Percentiles rank a stretch among this genome's conserved stretches.
These are phyloP conservation scores for Cutaneotrichosporon mucoides DNA, from an alignment of 1,284 basidiomycete genomes.

Conservation along the genomic window DNA sequence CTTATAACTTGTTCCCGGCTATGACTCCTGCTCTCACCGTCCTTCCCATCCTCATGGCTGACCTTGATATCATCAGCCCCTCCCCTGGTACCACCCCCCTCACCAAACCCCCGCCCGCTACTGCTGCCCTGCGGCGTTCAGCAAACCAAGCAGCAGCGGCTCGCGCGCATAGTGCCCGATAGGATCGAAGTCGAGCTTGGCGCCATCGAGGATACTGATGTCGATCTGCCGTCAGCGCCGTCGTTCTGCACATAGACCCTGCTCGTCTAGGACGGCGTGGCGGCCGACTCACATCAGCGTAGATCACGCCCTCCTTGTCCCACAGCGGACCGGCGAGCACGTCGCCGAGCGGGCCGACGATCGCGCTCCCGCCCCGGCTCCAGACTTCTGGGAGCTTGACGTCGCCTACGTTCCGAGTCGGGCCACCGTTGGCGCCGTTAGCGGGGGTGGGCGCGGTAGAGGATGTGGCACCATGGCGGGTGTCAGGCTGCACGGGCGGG, in stretches of 20 bases:
- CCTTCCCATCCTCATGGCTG: too few relatives aligned
- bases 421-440: too few relatives aligned
- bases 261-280: too few relatives aligned
- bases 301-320: conserved; percentile 60
- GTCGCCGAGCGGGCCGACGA: conserved; percentile 63
- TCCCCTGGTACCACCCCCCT: too few relatives aligned
- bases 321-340: conserved; percentile 65
- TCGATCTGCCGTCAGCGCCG: conserved; percentile 52
- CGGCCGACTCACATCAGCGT: conserved; percentile 51
- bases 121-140: conserved; percentile 6
- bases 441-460: too few relatives aligned
- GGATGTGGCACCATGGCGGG: too few relatives aligned
- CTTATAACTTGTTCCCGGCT: too few relatives aligned
- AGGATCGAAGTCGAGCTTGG: conserved; percentile 68
- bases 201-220: conserved; percentile 58
- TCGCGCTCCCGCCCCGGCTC: conserved; percentile 60
- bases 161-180: conserved; percentile 65
- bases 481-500: conserved; percentile 11
- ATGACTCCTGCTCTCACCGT: too few relatives aligned
- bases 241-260: too few relatives aligned
- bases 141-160: conserved; percentile 48
- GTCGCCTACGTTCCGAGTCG: too few relatives aligned
- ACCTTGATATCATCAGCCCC: too few relatives aligned
- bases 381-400: conserved; percentile 19
- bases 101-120: background rate